phyloP scores from a whole-genome alignment of 495 filamentous ascomycete genomes.

The Penicillium lividum region DNA sequence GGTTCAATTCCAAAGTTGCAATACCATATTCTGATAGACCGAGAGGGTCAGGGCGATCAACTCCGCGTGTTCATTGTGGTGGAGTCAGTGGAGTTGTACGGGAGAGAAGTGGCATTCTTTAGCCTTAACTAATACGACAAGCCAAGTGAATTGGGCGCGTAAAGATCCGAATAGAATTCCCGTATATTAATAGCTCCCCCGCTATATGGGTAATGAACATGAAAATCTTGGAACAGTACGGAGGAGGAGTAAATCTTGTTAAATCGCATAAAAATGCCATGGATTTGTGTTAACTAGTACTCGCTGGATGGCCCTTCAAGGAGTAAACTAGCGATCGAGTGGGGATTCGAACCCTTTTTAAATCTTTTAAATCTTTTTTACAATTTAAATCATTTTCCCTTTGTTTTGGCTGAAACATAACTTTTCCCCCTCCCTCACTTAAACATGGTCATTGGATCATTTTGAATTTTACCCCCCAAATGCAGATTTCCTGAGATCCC shows the following conservation, averaged over 20 bases:
- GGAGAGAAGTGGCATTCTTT: not conserved
- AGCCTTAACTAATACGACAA: not conserved
- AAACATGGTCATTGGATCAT: not conserved
- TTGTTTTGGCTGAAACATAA: constrained; percentile 13
- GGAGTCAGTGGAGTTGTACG: too few species aligned
- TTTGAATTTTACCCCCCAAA: not conserved
- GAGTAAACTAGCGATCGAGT: constrained; percentile 12
- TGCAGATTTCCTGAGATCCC: too few species aligned
- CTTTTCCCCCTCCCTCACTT: constrained; percentile 2
- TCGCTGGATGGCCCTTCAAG: not conserved
- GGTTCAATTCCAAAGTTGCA: too few species aligned
- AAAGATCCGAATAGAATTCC: not conserved
- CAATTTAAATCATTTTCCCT: not conserved
- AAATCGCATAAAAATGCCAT: too few species aligned
- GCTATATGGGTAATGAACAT: not conserved
- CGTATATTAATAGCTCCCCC: not conserved
- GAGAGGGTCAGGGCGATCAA: too few species aligned
- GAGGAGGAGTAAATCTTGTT: too few species aligned
- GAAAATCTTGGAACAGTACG: too few species aligned
- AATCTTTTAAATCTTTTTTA: not conserved
- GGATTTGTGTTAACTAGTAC: too few species aligned
- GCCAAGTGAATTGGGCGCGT: not conserved
- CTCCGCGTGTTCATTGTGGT: too few species aligned
- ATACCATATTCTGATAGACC: too few species aligned
- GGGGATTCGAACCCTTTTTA: constrained; percentile 5